Conservation (phyloP, 805 yeast genomes). For the Zygotorulaspora danielsina region DNA sequence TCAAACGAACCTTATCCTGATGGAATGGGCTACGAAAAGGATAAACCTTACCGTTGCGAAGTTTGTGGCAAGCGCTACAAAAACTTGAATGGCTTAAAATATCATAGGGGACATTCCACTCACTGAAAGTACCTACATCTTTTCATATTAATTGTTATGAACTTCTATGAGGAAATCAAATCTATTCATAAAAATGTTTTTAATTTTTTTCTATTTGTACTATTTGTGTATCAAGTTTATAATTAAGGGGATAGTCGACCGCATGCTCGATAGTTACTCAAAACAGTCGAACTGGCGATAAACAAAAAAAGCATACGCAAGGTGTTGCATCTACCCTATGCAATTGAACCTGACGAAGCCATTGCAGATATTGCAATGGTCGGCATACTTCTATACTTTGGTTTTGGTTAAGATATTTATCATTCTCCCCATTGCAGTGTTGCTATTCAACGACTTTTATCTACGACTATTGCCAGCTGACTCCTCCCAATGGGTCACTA, state of each 20-base stretch:
- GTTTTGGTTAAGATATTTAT: constrained; percentile 24
- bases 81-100: constrained; percentile 91
- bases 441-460: constrained; percentile 31
- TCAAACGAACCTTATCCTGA: constrained; percentile 85
- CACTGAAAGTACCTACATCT: constrained; percentile 45
- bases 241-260: background rate
- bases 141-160: no score
- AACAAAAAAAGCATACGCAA: no score
- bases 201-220: background rate
- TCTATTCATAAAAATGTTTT: no score
- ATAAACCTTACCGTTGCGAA: constrained; percentile 97
- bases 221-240: background rate
- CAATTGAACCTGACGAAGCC: constrained; percentile 28
- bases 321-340: no score
- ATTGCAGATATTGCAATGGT: constrained; percentile 32
- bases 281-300: no score
- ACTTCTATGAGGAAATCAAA: no score
- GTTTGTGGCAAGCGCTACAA: constrained; percentile 97
- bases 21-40: constrained; percentile 93
- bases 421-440: constrained; percentile 28
- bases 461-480: constrained; percentile 27
- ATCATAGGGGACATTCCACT: constrained; percentile 97
- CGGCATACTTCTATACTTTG: constrained; percentile 17
- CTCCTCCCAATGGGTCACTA: constrained; percentile 25
- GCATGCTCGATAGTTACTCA: no score